Conservation (phyloP, 345 rosid genomes). For the Salix koriyanagi region DNA sequence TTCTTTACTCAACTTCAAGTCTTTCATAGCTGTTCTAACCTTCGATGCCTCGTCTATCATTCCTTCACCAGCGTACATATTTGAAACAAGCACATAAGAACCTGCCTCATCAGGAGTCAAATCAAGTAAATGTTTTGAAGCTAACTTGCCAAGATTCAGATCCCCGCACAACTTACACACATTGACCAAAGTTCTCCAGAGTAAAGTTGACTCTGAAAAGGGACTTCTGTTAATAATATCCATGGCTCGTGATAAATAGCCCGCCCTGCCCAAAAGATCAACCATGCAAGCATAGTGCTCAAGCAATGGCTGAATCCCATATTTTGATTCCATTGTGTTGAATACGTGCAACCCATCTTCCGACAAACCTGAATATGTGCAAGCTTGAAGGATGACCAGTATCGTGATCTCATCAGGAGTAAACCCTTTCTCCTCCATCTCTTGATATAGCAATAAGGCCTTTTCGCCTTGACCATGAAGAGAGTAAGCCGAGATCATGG, state of each 20-base stretch:
- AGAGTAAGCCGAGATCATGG: slow-evolving; percentile 29
- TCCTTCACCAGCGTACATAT: slow-evolving; percentile 25
- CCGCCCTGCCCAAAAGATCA: slow-evolving; percentile 34
- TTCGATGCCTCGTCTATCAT: slow-evolving; percentile 24
- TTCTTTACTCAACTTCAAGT: slow-evolving; percentile 25
- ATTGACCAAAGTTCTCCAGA: slow-evolving; percentile 32
- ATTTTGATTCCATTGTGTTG: slow-evolving; percentile 22
- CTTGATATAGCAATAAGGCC: slow-evolving; percentile 23
- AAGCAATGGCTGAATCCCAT: slow-evolving; percentile 17
- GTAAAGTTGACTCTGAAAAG: slow-evolving; percentile 21
- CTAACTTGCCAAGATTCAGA: slow-evolving; percentile 18
- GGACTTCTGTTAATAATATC: slow-evolving; percentile 22
- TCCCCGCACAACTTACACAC: slow-evolving; percentile 20
- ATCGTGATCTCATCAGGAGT: slow-evolving; percentile 25
- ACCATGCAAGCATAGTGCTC: slow-evolving; percentile 34
- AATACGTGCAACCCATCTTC: slow-evolving; percentile 24
- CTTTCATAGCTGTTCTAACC: slow-evolving; percentile 28
- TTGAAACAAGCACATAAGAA: slow-evolving; percentile 31
- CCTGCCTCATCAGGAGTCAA: slow-evolving; percentile 32
- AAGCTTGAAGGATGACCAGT: slow-evolving; percentile 32
- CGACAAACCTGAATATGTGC: slow-evolving; percentile 28
- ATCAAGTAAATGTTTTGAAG: slow-evolving; percentile 27
- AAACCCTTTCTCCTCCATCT: slow-evolving; percentile 22
- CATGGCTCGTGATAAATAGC: slow-evolving; percentile 23
- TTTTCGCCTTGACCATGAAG: slow-evolving; percentile 29